A percentile compares a stretch with the other conserved stretches of the same genome.
phyloP scores from a whole-genome alignment of 805 yeast species.

The Candida ponderosae region DNA sequence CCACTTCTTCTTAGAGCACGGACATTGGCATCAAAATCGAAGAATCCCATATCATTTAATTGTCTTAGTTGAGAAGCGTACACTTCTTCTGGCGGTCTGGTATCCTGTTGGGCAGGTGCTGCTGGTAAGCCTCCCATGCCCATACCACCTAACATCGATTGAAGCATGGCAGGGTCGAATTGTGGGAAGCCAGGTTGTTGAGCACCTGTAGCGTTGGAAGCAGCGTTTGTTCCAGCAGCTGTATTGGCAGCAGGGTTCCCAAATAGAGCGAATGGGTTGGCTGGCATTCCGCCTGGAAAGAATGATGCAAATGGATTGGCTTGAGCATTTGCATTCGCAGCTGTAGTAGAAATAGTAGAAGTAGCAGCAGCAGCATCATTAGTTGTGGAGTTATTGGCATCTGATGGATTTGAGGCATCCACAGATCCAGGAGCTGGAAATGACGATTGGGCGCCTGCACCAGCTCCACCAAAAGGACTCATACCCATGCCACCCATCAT shows the following conservation, averaged over 20 bases:
- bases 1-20: slow-evolving; percentile 91
- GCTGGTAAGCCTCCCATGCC: slow-evolving; percentile 10
- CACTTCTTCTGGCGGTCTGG: slow-evolving; percentile 73
- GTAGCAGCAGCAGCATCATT: slow-evolving; percentile 10
- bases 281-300: slow-evolving; percentile 25
- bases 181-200: slow-evolving; percentile 26
- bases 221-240: slow-evolving; percentile 17
- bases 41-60: slow-evolving; percentile 78
- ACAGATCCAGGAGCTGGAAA: slow-evolving; percentile 45
- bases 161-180: slow-evolving; percentile 40
- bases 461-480: slow-evolving; percentile 26
- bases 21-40: slow-evolving; percentile 87
- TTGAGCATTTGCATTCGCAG: slow-evolving; percentile 12
- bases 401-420: slow-evolving; percentile 19
- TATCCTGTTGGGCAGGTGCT: slow-evolving; percentile 31
- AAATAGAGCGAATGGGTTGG: slow-evolving; percentile 35
- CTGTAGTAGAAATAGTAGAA: slow-evolving; percentile 9
- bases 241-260: slow-evolving; percentile 18
- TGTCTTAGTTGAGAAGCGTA: slow-evolving; percentile 67
- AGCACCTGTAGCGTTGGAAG: slow-evolving; percentile 17
- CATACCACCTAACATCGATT: slow-evolving; percentile 38
- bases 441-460: slow-evolving; percentile 19
- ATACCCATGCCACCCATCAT: slow-evolving; percentile 25
- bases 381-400: slow-evolving; percentile 7
- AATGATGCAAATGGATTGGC: slow-evolving; percentile 47